Base-by-base conservation (phyloP, 1,284 basidiomycete species). In the Peniophora sp. region DNA sequence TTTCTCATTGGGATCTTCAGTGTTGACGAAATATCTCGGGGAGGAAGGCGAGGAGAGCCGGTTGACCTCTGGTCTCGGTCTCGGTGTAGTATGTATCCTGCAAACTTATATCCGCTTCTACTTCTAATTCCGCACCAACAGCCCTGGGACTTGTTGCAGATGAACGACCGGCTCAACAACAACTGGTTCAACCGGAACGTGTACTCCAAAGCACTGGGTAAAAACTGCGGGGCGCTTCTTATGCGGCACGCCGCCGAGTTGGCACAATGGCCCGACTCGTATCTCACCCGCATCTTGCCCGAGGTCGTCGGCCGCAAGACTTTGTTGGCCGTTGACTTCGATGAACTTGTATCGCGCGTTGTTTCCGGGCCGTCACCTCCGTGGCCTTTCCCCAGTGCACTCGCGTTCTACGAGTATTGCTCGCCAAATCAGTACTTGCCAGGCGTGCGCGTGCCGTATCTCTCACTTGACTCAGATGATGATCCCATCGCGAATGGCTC, bases 1-100 rank as follows among this genome's bases (percentile, higher is more conserved):
- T 5, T 99, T 97, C 71, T 97, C 92, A 2, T 80, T 99, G 45
- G 97, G 96, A 48, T 92, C 94, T 36, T 92, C 92, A 61, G 86
- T 98, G 41, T 70, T 99, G 55, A 87, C 91, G n/a, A 81, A 92
- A 55, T 97, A 97, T 67, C 71, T 96, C 47, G 93, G 90, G 5
- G 86, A 97, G 66, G 88, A 95, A 62, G 88, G 88, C 9, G 75
- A 78, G n/a, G 61, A 72, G 9, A 88, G 85, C 54, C 81, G 92
- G n/a, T 69, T 99, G 17, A 73, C 72, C 45, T 81, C 86, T 0
- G 93, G 80, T 23, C 84, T 88, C 64, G 83, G 83, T 18, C 70
- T 98, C 24, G 94, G 80, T 58, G 92, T 89, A 67, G 88, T 90
- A 67, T 64, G 83, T 69, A 8, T 44, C 45, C 39, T 53, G 50